These are phyloP conservation scores for Penicillium daleae DNA, from an alignment of 495 filamentous ascomycete species.

Conservation along the genomic window DNA sequence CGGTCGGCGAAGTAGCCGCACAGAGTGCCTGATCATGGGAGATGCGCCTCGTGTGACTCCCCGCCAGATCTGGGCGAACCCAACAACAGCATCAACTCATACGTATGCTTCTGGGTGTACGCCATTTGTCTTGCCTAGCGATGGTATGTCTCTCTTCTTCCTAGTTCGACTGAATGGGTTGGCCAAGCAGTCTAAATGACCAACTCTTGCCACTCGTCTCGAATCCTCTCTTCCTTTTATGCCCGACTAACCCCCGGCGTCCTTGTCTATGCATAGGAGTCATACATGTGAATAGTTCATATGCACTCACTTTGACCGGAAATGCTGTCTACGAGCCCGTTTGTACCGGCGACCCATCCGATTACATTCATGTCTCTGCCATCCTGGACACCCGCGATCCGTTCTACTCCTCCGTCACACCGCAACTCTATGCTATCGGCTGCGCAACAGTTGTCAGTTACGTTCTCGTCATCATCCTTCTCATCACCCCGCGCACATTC, in stretches of 20 bases:
- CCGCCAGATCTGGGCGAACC: conserved; percentile 59
- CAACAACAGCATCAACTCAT: conserved; percentile 45
- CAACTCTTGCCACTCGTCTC: not conserved
- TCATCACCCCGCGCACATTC: conserved; percentile 89
- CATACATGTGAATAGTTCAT: conserved; percentile 59
- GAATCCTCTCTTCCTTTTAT: not conserved
- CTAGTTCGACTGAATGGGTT: not conserved
- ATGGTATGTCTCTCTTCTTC: conserved; percentile 39
- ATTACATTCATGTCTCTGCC: conserved; percentile 39
- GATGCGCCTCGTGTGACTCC: conserved; percentile 42
- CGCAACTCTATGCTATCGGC: conserved; percentile 89
- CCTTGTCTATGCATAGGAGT: conserved; percentile 43
- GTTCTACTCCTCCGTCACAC: conserved; percentile 90
- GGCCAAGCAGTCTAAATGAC: not conserved
- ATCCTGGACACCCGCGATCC: conserved; percentile 72
- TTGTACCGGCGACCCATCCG: conserved; percentile 51
- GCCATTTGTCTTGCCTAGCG: conserved; percentile 63
- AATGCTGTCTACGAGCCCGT: conserved; percentile 66
- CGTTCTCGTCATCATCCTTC: conserved; percentile 89
- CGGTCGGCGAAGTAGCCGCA: conserved; percentile 26
- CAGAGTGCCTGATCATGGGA: conserved; percentile 40
- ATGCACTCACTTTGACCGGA: conserved; percentile 61
- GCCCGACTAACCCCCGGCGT: not conserved
- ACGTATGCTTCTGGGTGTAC: conserved; percentile 56
- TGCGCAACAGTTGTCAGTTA: conserved; percentile 91